These are phyloP conservation scores for Trifolium subterraneum DNA, from an alignment of 306 rosid genomes.

Conservation along the genomic window DNA sequence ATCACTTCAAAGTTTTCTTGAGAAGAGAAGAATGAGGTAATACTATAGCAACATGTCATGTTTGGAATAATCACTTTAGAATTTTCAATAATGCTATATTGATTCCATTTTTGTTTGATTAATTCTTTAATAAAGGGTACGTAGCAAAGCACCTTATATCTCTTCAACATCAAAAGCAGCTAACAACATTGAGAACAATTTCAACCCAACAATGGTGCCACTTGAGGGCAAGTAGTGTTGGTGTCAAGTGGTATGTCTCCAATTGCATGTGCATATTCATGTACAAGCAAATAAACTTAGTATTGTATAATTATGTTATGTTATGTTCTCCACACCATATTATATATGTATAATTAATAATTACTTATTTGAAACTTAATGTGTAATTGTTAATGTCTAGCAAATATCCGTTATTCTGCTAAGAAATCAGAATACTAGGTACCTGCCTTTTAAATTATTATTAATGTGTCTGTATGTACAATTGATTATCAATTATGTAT, in stretches of 20 bases:
- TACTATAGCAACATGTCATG: not conserved
- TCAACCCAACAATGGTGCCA: not conserved
- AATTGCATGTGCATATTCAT: not conserved
- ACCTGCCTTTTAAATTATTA: not conserved
- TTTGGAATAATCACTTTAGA: slow-evolving; percentile 9
- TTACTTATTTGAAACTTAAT: not conserved
- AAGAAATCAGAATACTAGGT: not conserved
- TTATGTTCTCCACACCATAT: not conserved
- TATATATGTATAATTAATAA: not conserved
- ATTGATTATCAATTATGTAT: not conserved
- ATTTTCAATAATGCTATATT: slow-evolving; percentile 5
- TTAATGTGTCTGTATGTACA: not conserved
- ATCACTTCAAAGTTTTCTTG: slow-evolving; percentile 79
- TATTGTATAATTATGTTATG: not conserved
- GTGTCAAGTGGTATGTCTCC: slow-evolving; percentile 1
- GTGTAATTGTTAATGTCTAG: not conserved
- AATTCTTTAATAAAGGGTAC: slow-evolving; percentile 53
- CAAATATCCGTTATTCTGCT: not conserved
- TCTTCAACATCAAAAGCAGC: slow-evolving; percentile 39
- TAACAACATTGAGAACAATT: slow-evolving; percentile 32
- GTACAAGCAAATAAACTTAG: not conserved
- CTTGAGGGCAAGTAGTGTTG: not conserved
- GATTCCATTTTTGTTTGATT: slow-evolving; percentile 26
- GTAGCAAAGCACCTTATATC: slow-evolving; percentile 59
- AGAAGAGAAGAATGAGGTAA: slow-evolving; percentile 75